Evolutionary conservation across 108 stramenopile species (phyloP), one percentile per base, ranked within the genome.

Genomic region (Parietichytrium sp.): DNA sequence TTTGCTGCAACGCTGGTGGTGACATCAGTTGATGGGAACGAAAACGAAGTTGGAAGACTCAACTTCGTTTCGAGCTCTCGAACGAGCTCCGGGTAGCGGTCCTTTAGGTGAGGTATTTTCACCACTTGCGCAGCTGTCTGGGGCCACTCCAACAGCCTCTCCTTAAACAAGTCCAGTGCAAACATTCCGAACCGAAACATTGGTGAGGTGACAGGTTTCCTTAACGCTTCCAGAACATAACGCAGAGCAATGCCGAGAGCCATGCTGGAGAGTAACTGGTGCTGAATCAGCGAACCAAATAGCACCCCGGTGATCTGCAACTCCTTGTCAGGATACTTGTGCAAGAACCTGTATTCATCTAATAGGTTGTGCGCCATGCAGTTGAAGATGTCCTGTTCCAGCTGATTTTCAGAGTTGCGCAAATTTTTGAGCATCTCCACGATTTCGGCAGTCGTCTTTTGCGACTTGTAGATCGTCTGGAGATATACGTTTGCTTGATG

Each of bases 161-260:
- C 91, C 88, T 96, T 95, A 87, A 98, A 96, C 85, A 97, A 96
- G 82, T 99, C 97, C 61, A 98, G 84, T 8, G 98, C 96, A 87
- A 96, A 95, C 94, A 97, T 96, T 31, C 98, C 97, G 81, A 99
- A 99, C 16, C 95, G 88, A 86, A 98, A 99, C 96, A 97, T 96
- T 79, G 97, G 97, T 16, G 81, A 33, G 20, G 87, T 88, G 4
- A 96, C 96, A 27, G 92, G 86, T 82, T 96, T 96, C 50, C 98
- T 93, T 51, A 99, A 88, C 7, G 98, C 97, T 83, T 99, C 98
- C 10, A 98, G 90, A 16, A 98, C 95, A 84, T 99, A 96, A 36
- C 98, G 93, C 25, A 99, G 85, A 20, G 98, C 97, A 85, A 98
- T 97, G 25, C 98, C 98, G 26, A 99, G 90, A 13, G 98, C 97